Percentiles rank a stretch among this genome's conserved stretches.
Conservation (phyloP, 495 filamentous ascomycete species). For the Chaetomium cochliodes region DNA sequence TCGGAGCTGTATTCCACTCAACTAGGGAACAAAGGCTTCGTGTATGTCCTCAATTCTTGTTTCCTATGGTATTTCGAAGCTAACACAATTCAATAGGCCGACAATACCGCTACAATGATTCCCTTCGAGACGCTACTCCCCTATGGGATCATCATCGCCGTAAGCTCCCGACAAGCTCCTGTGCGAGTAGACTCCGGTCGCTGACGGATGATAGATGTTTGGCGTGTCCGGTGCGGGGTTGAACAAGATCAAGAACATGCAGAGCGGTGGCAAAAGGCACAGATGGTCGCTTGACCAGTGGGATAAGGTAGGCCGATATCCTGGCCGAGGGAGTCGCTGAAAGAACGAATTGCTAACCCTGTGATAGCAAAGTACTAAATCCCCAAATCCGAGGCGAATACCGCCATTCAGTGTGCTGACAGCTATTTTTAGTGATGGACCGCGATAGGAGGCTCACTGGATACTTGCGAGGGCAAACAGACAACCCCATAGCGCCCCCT, state of each 20-base stretch:
- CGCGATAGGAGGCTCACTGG: constrained; percentile 90
- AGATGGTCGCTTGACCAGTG: constrained; percentile 85
- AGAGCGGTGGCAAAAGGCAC: constrained; percentile 84
- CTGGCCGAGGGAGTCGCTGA: not conserved
- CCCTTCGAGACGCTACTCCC: constrained; percentile 95
- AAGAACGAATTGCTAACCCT: constrained; percentile 34
- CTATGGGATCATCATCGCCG: constrained; percentile 84
- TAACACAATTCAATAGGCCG: constrained; percentile 31
- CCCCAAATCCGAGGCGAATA: not conserved
- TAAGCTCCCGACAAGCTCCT: constrained; percentile 51
- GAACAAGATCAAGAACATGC: constrained; percentile 67
- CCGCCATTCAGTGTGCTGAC: constrained; percentile 26
- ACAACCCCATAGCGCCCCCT: constrained; percentile 71
- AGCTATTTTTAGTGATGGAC: constrained; percentile 82
- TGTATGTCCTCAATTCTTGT: constrained; percentile 21
- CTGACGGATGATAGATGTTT: constrained; percentile 71
- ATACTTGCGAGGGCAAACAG: constrained; percentile 76
- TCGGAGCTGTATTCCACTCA: constrained; percentile 24
- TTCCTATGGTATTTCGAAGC: not conserved
- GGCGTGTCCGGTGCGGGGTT: constrained; percentile 75
- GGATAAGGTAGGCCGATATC: constrained; percentile 77
- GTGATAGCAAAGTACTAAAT: constrained; percentile 69
- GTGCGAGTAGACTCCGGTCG: constrained; percentile 24
- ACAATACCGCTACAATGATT: constrained; percentile 61
- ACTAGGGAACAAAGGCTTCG: constrained; percentile 26